These are phyloP conservation scores for Baorangia bicolor DNA, from an alignment of 768 basidiomycete genomes.

Conservation along the genomic window DNA sequence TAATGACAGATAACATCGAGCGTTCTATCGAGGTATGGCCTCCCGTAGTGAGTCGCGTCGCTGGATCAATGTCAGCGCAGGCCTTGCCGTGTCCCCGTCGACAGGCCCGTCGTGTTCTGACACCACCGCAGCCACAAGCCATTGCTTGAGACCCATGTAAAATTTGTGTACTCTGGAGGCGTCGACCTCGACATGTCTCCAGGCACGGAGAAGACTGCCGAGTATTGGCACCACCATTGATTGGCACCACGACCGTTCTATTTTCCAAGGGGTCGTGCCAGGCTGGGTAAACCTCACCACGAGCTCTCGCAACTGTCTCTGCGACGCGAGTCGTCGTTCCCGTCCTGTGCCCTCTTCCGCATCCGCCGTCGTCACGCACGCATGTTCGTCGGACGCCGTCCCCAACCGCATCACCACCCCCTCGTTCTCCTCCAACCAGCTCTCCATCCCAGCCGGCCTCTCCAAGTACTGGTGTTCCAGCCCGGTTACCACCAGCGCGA, in stretches of 20 bases:
- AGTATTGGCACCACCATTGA: not conserved
- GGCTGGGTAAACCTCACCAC: not conserved
- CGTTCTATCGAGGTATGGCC: not conserved
- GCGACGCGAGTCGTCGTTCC: not conserved
- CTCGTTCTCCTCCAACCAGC: not conserved
- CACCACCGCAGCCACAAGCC: not conserved
- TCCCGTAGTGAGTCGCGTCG: not conserved
- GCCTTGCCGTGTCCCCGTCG: not conserved
- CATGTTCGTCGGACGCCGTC: not conserved
- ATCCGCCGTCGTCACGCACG: not conserved
- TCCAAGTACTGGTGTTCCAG: not conserved
- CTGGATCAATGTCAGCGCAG: not conserved
- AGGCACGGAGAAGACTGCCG: not conserved
- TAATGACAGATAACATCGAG: too few species aligned
- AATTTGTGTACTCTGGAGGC: not conserved
- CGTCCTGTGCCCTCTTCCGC: not conserved
- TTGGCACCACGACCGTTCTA: not conserved
- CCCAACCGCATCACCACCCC: not conserved
- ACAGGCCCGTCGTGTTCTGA: too few species aligned
- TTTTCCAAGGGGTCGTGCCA: not conserved
- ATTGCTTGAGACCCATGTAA: not conserved
- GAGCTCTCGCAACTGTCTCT: not conserved
- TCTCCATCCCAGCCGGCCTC: not conserved
- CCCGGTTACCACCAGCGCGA: constrained; percentile 5
- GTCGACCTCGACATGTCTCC: not conserved